Base-by-base conservation (phyloP, 371 early-diverging fungal genomes). In the Lichtheimia corymbifera region DNA sequence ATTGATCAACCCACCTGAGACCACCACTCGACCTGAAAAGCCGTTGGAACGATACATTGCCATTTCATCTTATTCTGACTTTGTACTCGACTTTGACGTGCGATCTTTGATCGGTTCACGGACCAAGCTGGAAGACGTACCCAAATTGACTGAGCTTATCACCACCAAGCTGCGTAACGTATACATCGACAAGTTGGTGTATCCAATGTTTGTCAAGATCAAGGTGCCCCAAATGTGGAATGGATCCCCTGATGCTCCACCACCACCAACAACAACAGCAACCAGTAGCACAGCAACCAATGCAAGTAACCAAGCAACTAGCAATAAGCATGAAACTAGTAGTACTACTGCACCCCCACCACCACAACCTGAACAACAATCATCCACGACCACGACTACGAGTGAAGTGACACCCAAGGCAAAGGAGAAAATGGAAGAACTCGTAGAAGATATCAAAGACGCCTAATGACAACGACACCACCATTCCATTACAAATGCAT, bases 61-160 rank as follows among this genome's bases (percentile, higher is more conserved):
- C 41, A 70, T 90, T 56, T 84, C 92, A 22, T 76, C 85, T 7
- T 61, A 86, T 22, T 89, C 91, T 0, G 91, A 90, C 53, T 93
- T 91, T 60, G 73, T 80, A 30, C 83, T 97, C 13, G 94, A 95
- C 28, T 88, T 97, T 56, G 88, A 90, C 17, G 90, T 95, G 0
- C 85, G 91, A 40, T 94, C 95, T 0, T 71, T 96, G 18, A 83
- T 97, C 49, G 97, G 97, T 0, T 93, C 94, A 59, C 85, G 92
- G 60, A 94, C 96, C 27, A 97, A 97, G 69, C 85, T 97, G 27
- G 95, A 95, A 70, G 94, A 95, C 67, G 79, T 97, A 47, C 97
- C 97, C 12, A 95, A 94, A 75, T 76, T 97, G 44, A 90, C 93
- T 1, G 88, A 90, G 40, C 70, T 97, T 24, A 91, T 97, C 50